Evolutionary conservation across 2,329 filamentous ascomycete genomes (phyloP), one percentile per base, ranked within the genome.

Genomic region (Paecilomyces fulvus): DNA sequence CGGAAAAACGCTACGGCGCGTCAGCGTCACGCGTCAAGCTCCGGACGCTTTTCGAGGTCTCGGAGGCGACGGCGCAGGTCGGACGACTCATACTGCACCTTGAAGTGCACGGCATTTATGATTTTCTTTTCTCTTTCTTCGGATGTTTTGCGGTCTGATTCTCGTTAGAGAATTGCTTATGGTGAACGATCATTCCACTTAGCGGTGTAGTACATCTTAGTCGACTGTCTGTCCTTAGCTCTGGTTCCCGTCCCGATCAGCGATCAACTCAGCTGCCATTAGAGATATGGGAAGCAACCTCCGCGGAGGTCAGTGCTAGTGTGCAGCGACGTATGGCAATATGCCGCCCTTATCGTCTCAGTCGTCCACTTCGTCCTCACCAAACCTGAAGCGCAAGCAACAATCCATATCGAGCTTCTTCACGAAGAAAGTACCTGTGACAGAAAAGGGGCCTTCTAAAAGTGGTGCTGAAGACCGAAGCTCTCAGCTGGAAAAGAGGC

Each of bases 401-500:
- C 83, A 87, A 62, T 89, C 90, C 0, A 86, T 96, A 59, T 94
- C 90, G 2, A 92, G 85, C 67, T 95, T 95, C 74, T 95, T 95
- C 70, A 82, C 84, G 0, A 84, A 83, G 12, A 86, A 81, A 57
- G 59, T 73, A 1, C 62, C 68, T 1, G 55, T 62, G n/a, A 60
- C 63, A 2, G 62, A 63, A 25, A 58, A 59, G 30, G 21, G 55
- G 33, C 17, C 60, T 1, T 60, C 60, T 0, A 61, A 61, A 23
- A 55, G 54, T 28, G 21, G 49, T 37, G 58, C 52, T 12, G 51
- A 58, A 12, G 21, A 60, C 17, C n/a, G 12, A 6, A 57, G 55
- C 30, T 23, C 51, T 25, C 53, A 60, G 6, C 30, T 28, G n/a
- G 49, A 25, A 33, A 56, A 54, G 25, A 57, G 50, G 21, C 23